A percentile compares a stretch with the other conserved stretches of the same genome.
phyloP scores from a whole-genome alignment of 352 stramenopile species.

The Globisporangium iwayamae region DNA sequence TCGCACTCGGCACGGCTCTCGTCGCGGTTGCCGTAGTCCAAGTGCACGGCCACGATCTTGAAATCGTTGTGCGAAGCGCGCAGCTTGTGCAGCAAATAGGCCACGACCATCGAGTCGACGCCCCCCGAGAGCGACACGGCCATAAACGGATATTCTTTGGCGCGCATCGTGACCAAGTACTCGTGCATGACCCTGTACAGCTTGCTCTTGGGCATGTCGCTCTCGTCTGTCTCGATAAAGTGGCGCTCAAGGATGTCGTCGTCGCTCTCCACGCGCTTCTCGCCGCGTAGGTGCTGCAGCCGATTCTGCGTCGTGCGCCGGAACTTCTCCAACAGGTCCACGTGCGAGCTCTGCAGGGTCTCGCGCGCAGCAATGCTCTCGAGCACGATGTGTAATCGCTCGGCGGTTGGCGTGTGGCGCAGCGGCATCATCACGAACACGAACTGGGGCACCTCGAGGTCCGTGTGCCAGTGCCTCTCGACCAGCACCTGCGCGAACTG shows the following conservation, averaged over 20 bases:
- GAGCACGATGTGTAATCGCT: slow-evolving; percentile 50
- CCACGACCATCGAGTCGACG: slow-evolving; percentile 98
- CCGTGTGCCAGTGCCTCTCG: slow-evolving; percentile 40
- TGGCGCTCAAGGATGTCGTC: slow-evolving; percentile 66
- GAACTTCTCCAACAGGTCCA: slow-evolving; percentile 78
- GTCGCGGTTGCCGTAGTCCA: slow-evolving; percentile 96
- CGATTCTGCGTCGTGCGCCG: slow-evolving; percentile 73
- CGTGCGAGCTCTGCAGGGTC: slow-evolving; percentile 42
- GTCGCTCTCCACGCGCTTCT: slow-evolving; percentile 17
- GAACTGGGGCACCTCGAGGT: slow-evolving; percentile 50
- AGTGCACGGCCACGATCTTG: slow-evolving; percentile 90
- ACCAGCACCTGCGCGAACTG: slow-evolving; percentile 46
- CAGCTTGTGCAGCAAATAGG: slow-evolving; percentile 89
- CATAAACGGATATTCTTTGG: slow-evolving; percentile 35
- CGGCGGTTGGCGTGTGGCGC: slow-evolving; percentile 69
- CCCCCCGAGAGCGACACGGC: slow-evolving; percentile 93
- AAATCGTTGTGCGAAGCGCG: slow-evolving; percentile 49
- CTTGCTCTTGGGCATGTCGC: slow-evolving; percentile 58
- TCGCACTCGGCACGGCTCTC: slow-evolving; percentile 91
- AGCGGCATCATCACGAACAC: slow-evolving; percentile 87
- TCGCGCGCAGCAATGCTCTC: slow-evolving; percentile 44
- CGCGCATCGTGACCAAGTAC: slow-evolving; percentile 56
- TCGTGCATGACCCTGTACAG: slow-evolving; percentile 71
- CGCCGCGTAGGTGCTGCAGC: slow-evolving; percentile 50
- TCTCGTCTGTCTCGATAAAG: slow-evolving; percentile 63